Conservation (phyloP, 2,329 filamentous ascomycete genomes). For the Paecilomyces sp. region DNA sequence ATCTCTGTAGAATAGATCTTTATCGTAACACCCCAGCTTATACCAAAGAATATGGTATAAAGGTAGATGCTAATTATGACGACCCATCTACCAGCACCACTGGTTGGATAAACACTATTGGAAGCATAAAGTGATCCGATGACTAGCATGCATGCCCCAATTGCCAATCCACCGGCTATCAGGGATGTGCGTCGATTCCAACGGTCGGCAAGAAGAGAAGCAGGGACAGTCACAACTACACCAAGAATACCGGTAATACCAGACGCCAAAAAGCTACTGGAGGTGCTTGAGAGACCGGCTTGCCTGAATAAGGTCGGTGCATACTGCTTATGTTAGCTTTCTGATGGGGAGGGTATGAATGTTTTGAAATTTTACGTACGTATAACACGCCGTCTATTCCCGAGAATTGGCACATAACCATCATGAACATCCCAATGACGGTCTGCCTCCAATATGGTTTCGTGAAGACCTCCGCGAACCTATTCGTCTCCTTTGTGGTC, state of each 20-base stretch:
- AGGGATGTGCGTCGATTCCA: not conserved
- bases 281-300: not conserved
- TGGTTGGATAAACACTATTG: not conserved
- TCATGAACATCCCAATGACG: not conserved
- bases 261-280: not conserved
- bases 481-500: not conserved
- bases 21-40: constrained; percentile 1
- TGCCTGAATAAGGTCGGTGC: not conserved
- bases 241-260: not conserved
- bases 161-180: not conserved
- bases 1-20: constrained; percentile 1
- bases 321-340: not conserved
- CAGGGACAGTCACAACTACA: not conserved
- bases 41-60: not conserved
- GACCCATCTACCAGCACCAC: constrained; percentile 1
- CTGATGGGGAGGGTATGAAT: not conserved
- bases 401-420: not conserved
- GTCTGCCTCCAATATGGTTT: not conserved
- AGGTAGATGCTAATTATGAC: constrained; percentile 3
- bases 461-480: not conserved
- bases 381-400: not conserved
- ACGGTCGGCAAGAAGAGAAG: not conserved
- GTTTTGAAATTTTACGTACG: not conserved
- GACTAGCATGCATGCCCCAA: not conserved
- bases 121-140: constrained; percentile 2